These are phyloP conservation scores for Geotrichum reessii DNA, from an alignment of 1,139 yeast genomes.

Conservation along the genomic window DNA sequence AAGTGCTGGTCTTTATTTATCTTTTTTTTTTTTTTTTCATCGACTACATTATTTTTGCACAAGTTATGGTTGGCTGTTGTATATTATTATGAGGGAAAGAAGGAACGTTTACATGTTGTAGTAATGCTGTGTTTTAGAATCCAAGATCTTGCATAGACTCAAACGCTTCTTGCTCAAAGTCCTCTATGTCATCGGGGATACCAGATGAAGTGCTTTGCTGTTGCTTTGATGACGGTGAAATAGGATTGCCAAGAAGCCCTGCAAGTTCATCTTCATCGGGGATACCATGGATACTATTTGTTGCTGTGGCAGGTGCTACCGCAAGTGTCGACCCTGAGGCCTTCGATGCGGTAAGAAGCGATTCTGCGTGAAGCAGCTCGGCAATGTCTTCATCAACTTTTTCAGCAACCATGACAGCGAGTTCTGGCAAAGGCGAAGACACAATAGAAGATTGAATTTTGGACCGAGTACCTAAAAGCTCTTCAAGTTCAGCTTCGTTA, in stretches of 20 bases:
- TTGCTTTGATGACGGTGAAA: background rate
- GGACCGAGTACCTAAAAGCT: background rate
- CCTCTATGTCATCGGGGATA: conserved; percentile 7
- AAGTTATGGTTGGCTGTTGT: background rate
- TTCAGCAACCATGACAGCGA: background rate
- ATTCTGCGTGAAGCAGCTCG: background rate
- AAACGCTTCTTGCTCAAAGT: conserved; percentile 15
- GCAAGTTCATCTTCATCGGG: conserved; percentile 1
- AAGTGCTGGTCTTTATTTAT: background rate
- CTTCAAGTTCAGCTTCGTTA: background rate
- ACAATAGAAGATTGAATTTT: background rate
- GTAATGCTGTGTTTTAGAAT: conserved; percentile 1
- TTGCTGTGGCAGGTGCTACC: background rate
- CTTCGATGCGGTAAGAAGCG: background rate
- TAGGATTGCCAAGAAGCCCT: background rate
- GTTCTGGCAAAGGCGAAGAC: background rate
- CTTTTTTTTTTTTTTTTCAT: background rate
- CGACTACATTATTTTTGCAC: background rate
- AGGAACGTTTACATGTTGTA: background rate
- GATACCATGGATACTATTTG: background rate
- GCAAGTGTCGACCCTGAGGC: background rate
- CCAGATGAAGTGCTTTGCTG: background rate
- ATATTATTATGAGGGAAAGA: background rate
- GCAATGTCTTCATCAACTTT: background rate
- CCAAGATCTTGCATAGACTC: conserved; percentile 16